phyloP scores from a whole-genome alignment of 768 basidiomycete species.

The Scleroderma bovista region DNA sequence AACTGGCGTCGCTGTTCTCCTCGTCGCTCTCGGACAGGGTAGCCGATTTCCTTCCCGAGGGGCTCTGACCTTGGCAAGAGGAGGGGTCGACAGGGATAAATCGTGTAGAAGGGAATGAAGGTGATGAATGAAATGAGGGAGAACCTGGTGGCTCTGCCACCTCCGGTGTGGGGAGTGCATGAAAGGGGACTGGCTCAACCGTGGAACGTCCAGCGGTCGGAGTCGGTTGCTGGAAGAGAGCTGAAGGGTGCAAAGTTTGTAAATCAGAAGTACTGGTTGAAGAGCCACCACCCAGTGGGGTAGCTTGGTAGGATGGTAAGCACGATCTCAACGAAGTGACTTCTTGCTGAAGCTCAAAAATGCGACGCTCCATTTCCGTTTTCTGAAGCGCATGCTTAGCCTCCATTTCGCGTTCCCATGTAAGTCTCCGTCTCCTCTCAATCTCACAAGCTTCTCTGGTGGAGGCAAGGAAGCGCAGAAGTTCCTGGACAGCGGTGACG shows the following conservation, averaged over 20 bases:
- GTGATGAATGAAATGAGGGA: conserved; percentile 8
- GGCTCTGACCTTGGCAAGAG: conserved; percentile 1
- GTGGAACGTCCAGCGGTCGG: conserved; percentile 15
- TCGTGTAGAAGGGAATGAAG: conserved; percentile 11
- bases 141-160: conserved; percentile 4
- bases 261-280: conserved; percentile 1
- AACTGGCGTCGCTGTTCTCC: conserved; percentile 30
- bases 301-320: conserved; percentile 23
- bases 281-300: background rate
- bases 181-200: conserved; percentile 9
- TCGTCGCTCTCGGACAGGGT: conserved; percentile 34
- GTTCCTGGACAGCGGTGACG: conserved; percentile 49
- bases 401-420: conserved; percentile 72
- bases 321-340: conserved; percentile 41
- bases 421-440: conserved; percentile 52
- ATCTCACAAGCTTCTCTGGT: conserved; percentile 56
- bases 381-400: conserved; percentile 48
- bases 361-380: conserved; percentile 52
- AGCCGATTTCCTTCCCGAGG: conserved; percentile 26
- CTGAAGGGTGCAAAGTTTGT: conserved; percentile 7
- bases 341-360: conserved; percentile 52
- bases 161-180: conserved; percentile 6
- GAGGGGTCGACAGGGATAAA: conserved; percentile 16
- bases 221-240: conserved; percentile 19
- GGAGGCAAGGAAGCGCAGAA: conserved; percentile 51